A percentile compares a stretch with the other conserved stretches of the same genome.
Evolutionary conservation across 2,329 filamentous ascomycete genomes (phyloP).

Genomic region (Pestalotiopsis sp.): DNA sequence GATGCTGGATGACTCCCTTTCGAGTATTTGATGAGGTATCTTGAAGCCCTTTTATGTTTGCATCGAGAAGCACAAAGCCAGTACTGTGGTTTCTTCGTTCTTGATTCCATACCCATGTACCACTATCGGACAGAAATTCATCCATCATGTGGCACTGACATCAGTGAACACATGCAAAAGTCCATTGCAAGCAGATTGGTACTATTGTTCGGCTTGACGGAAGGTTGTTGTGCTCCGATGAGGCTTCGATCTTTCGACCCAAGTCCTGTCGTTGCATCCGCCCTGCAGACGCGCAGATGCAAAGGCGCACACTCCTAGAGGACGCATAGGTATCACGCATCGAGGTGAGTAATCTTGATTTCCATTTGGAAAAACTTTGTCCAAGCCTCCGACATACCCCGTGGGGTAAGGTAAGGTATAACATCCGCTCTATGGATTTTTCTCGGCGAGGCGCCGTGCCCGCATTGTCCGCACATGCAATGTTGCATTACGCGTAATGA

Average conservation of each 20-base stretch:
- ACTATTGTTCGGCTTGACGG: not conserved
- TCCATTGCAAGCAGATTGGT: no score
- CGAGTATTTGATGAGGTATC: not conserved
- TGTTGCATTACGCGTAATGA: not conserved
- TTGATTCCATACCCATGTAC: not conserved
- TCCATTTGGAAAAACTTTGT: not conserved
- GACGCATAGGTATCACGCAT: not conserved
- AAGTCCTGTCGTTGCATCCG: not conserved
- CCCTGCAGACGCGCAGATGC: not conserved
- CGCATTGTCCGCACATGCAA: not conserved
- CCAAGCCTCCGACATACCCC: not conserved
- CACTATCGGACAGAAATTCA: not conserved
- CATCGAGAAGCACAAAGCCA: not conserved
- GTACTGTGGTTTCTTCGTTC: not conserved
- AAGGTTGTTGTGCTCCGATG: not conserved
- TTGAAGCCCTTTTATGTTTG: not conserved
- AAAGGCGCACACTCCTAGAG: not conserved
- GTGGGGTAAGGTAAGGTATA: not conserved
- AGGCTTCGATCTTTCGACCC: not conserved
- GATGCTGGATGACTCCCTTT: not conserved
- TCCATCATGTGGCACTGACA: not conserved
- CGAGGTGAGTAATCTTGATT: not conserved
- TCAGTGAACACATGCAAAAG: not conserved
- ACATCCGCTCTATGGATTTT: not conserved
- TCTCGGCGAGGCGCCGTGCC: not conserved